Evolutionary conservation across 1,139 yeast genomes (phyloP).

Genomic region (Hyphopichia pseudoburtonii): DNA sequence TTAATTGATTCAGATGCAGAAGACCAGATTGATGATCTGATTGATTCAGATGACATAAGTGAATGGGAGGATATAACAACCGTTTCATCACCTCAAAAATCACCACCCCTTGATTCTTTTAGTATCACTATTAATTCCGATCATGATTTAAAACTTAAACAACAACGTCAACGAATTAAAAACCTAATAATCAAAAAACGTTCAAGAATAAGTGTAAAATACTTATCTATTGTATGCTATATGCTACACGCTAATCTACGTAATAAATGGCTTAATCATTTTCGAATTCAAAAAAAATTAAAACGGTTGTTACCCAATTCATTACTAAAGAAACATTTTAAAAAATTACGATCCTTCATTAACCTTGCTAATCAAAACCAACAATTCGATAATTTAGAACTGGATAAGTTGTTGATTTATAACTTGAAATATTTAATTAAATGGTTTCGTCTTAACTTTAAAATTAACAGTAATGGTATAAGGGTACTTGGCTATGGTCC

Average conservation of each 20-base stretch:
- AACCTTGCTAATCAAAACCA: too few species aligned
- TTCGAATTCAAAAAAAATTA: slow-evolving; percentile 20
- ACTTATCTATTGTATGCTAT: slow-evolving; percentile 27
- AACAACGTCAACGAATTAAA: slow-evolving; percentile 5
- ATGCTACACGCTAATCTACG: slow-evolving; percentile 24
- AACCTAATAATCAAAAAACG: slow-evolving; percentile 11
- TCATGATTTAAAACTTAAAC: too few species aligned
- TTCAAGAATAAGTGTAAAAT: slow-evolving; percentile 19
- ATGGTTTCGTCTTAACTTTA: slow-evolving; percentile 39
- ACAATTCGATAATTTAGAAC: slow-evolving; percentile 7
- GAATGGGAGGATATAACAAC: slow-evolving; percentile 3
- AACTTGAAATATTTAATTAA: slow-evolving; percentile 35
- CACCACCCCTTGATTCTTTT: slow-evolving; percentile 9
- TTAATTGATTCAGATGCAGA: neutral
- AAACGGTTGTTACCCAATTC: slow-evolving; percentile 28
- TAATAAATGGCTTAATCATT: slow-evolving; percentile 24
- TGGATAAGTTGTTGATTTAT: slow-evolving; percentile 28
- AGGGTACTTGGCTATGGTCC: slow-evolving; percentile 35
- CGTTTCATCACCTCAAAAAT: too few species aligned
- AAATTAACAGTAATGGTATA: slow-evolving; percentile 33
- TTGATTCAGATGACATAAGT: slow-evolving; percentile 4
- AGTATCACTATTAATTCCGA: too few species aligned
- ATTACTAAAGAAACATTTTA: slow-evolving; percentile 12
- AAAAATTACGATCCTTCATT: too few species aligned
- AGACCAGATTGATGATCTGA: slow-evolving; percentile 6